Conservation (phyloP, 352 stramenopile genomes). For the Phytophthora multivora region DNA sequence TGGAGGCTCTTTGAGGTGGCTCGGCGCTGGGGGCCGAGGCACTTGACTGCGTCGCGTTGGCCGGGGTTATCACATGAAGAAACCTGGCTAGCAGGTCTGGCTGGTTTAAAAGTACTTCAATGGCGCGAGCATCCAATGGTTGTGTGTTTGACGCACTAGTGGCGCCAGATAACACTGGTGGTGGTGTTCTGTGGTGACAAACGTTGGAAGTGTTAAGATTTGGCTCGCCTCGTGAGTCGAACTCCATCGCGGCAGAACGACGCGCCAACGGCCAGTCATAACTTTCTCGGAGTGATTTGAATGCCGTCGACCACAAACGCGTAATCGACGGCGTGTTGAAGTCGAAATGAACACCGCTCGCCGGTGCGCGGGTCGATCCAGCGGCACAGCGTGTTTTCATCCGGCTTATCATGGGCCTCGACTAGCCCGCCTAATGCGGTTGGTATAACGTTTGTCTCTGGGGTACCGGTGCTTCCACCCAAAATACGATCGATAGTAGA, state of each 20-base stretch:
- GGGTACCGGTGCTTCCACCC: neutral
- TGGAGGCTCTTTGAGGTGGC: too few species aligned
- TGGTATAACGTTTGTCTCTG: constrained; percentile 5
- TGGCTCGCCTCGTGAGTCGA: too few species aligned
- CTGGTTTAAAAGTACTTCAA: too few species aligned
- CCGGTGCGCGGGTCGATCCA: constrained; percentile 14
- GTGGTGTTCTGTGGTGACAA: too few species aligned
- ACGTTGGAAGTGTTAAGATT: too few species aligned
- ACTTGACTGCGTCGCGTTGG: too few species aligned
- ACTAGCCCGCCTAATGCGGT: constrained; percentile 5
- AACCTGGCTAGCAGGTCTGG: too few species aligned
- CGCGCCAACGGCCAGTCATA: neutral
- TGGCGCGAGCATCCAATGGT: too few species aligned
- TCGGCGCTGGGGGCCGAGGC: too few species aligned
- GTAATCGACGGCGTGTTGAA: constrained; percentile 11
- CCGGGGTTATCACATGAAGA: too few species aligned
- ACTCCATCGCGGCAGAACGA: neutral
- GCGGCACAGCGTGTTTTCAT: neutral
- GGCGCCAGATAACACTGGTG: too few species aligned
- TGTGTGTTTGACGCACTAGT: too few species aligned
- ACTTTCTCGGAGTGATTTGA: neutral
- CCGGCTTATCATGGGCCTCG: neutral
- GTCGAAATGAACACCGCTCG: neutral
- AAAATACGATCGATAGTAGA: constrained; percentile 6
- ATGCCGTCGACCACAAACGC: constrained; percentile 2